phyloP scores from a whole-genome alignment of 2,329 filamentous ascomycete genomes.

The Thelonectria rubi region DNA sequence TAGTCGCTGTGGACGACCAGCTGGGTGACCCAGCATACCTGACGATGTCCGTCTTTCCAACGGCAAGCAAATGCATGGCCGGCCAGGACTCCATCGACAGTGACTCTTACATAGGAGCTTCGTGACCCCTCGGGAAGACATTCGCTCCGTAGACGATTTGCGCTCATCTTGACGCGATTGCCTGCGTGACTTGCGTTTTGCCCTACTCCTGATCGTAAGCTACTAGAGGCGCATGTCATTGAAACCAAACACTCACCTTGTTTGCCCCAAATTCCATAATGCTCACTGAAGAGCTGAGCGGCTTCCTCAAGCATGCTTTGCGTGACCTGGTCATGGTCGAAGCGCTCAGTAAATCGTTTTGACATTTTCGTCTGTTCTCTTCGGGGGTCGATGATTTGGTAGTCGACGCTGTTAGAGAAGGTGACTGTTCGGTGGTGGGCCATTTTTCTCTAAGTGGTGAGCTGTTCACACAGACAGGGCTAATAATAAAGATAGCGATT shows the following conservation, averaged over 20 bases:
- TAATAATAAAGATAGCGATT: too few species aligned
- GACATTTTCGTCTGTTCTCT: neutral
- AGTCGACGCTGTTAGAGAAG: too few species aligned
- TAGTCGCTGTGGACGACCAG: constrained; percentile 49
- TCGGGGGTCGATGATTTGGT: too few species aligned
- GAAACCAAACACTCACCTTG: neutral
- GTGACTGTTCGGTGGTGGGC: too few species aligned
- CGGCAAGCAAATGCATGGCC: constrained; percentile 4
- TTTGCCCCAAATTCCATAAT: constrained; percentile 45
- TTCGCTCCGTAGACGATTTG: neutral
- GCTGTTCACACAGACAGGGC: too few species aligned
- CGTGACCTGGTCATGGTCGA: constrained; percentile 36
- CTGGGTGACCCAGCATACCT: constrained; percentile 53
- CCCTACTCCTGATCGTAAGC: neutral
- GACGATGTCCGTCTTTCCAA: neutral
- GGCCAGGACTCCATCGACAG: constrained; percentile 39
- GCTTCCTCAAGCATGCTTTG: constrained; percentile 49
- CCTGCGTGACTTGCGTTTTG: constrained; percentile 3
- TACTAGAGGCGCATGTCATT: neutral
- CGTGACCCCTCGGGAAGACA: neutral
- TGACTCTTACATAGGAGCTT: constrained; percentile 44
- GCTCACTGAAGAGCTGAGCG: constrained; percentile 49
- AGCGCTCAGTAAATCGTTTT: neutral
- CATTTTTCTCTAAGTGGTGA: too few species aligned
- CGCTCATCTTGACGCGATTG: neutral